phyloP scores from a whole-genome alignment of 2,329 filamentous ascomycete species.

The Ophiocordyceps polyrhachis-furcata region DNA sequence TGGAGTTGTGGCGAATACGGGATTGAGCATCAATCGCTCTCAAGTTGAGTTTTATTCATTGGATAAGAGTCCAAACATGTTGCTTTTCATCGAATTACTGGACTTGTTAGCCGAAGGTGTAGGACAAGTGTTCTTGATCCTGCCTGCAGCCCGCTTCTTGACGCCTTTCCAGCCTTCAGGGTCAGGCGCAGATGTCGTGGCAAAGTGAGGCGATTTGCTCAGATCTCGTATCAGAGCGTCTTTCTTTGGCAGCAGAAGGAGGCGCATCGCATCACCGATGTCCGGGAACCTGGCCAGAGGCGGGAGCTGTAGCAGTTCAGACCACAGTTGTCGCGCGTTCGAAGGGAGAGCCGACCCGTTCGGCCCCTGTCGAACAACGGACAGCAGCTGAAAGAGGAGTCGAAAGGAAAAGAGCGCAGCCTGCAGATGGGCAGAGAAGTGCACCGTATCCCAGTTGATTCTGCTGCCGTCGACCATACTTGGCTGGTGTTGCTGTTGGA shows the following conservation, averaged over 20 bases:
- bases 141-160: not conserved
- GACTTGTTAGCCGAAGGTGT: not conserved
- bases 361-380: constrained; percentile 2
- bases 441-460: constrained; percentile 36
- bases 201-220: constrained; percentile 6
- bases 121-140: not conserved
- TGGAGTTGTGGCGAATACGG: not conserved
- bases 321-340: constrained; percentile 4
- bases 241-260: constrained; percentile 6
- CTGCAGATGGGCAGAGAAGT: constrained; percentile 42
- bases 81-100: not conserved
- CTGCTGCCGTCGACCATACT: not conserved
- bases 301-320: constrained; percentile 9
- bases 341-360: not conserved
- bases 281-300: constrained; percentile 9
- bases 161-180: not conserved
- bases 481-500: constrained; percentile 5
- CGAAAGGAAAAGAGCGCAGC: constrained; percentile 43
- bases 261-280: constrained; percentile 3
- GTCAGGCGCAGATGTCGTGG: not conserved
- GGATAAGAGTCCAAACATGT: constrained; percentile 5
- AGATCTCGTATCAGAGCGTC: constrained; percentile 3
- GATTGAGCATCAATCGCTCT: not conserved
- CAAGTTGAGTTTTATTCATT: constrained; percentile 1
- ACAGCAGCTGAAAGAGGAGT: constrained; percentile 20